Percentiles rank a stretch among this genome's conserved stretches.
Evolutionary conservation across 2,329 filamentous ascomycete species (phyloP).

Genomic region (Talaromyces sp.): DNA sequence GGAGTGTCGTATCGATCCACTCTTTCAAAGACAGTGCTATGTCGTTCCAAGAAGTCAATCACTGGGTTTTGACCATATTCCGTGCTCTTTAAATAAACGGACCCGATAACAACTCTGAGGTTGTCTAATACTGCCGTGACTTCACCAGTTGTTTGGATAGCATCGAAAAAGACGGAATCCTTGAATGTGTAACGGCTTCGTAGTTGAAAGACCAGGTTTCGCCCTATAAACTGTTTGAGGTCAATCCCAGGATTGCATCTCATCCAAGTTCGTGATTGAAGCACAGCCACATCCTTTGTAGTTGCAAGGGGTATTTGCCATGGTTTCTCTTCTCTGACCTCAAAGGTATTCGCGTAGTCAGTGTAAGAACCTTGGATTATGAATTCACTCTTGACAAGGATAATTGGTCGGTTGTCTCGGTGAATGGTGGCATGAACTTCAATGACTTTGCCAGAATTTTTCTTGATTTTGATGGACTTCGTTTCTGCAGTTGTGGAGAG

Average conservation of each 20-base stretch:
- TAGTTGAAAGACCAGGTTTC: constrained; percentile 85
- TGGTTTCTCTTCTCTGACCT: constrained; percentile 90
- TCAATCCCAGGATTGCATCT: constrained; percentile 78
- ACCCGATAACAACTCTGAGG: background rate
- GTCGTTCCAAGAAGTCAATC: background rate
- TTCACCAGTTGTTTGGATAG: background rate
- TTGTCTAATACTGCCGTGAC: background rate
- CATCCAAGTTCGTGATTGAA: constrained; percentile 98
- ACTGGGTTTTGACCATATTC: background rate
- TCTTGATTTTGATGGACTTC: constrained; percentile 88
- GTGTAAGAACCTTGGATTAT: constrained; percentile 87
- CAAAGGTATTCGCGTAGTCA: constrained; percentile 97
- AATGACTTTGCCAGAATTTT: constrained; percentile 98
- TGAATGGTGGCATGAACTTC: constrained; percentile 95
- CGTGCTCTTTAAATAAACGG: background rate
- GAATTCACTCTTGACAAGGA: constrained; percentile 99
- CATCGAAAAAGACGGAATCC: background rate
- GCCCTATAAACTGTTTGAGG: constrained; percentile 61
- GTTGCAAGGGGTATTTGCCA: constrained; percentile 86
- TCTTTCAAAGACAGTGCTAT: background rate
- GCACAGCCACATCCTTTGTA: constrained; percentile 83
- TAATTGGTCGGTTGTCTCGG: constrained; percentile 75
- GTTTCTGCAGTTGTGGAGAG: constrained; percentile 90
- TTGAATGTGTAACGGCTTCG: background rate
- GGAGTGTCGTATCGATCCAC: background rate